Evolutionary conservation across 2,329 filamentous ascomycete genomes (phyloP).

Genomic region (Ilyonectria robusta): DNA sequence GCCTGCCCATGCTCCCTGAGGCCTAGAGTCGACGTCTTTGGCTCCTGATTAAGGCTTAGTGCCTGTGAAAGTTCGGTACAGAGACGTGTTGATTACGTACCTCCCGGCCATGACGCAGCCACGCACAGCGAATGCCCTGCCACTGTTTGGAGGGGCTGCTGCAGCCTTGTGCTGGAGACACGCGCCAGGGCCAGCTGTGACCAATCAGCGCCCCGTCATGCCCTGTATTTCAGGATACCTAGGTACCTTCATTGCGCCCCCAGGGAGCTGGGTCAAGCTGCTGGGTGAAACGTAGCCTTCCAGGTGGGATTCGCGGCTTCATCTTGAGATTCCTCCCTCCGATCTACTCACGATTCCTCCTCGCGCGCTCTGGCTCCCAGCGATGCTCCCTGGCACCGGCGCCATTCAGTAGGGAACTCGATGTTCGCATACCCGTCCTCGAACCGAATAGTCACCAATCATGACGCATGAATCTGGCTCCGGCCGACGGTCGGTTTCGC

Average conservation of each 20-base stretch:
- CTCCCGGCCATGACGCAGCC: slow-evolving; percentile 28
- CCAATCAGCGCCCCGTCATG: slow-evolving; percentile 40
- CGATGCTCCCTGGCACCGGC: slow-evolving; percentile 36
- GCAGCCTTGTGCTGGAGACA: slow-evolving; percentile 46
- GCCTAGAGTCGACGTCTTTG: not conserved
- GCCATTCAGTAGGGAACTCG: slow-evolving; percentile 30
- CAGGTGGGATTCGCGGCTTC: slow-evolving; percentile 39
- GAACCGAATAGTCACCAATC: slow-evolving; percentile 47
- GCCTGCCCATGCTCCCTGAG: slow-evolving; percentile 7
- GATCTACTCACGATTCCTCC: slow-evolving; percentile 24
- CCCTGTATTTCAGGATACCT: slow-evolving; percentile 23
- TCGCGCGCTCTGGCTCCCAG: slow-evolving; percentile 26
- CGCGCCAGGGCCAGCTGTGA: slow-evolving; percentile 28
- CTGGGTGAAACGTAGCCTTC: slow-evolving; percentile 48
- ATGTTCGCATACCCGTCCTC: slow-evolving; percentile 41
- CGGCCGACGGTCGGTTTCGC: slow-evolving; percentile 75
- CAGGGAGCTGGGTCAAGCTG: slow-evolving; percentile 31
- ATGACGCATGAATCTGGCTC: slow-evolving; percentile 77
- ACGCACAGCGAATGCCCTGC: slow-evolving; percentile 16
- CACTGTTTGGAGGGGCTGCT: slow-evolving; percentile 41
- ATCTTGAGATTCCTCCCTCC: slow-evolving; percentile 35
- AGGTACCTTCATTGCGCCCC: slow-evolving; percentile 33
- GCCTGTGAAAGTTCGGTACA: slow-evolving; percentile 2
- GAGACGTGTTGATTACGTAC: slow-evolving; percentile 24
- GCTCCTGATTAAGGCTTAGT: slow-evolving; percentile 1